Percentiles rank a stretch among this genome's conserved stretches.
phyloP scores from a whole-genome alignment of 2,329 filamentous ascomycete species.

The Fusarium haematococcum region DNA sequence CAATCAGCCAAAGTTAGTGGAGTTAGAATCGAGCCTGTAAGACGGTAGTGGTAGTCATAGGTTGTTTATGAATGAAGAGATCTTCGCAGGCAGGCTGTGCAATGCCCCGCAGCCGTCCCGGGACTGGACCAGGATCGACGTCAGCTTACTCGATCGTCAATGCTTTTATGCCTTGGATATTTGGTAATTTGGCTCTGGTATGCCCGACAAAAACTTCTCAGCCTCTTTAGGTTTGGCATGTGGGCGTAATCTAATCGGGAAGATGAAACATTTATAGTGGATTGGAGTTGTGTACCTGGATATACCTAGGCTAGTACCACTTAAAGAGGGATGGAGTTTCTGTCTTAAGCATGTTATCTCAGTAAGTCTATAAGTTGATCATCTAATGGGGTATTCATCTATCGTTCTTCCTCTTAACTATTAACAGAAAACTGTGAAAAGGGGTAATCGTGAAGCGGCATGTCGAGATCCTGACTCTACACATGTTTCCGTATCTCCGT shows the following conservation, averaged over 20 bases:
- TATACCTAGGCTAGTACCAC: background rate
- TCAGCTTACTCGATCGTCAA: background rate
- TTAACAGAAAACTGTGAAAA: background rate
- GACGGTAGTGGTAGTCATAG: background rate
- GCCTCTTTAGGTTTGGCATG: background rate
- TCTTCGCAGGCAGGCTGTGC: background rate
- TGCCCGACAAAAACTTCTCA: background rate
- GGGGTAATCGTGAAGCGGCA: background rate
- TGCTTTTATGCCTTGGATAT: background rate
- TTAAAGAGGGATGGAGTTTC: background rate
- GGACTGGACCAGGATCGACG: background rate
- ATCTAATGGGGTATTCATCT: background rate
- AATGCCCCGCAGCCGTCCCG: background rate
- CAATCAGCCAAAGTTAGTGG: background rate
- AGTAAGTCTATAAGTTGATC: background rate
- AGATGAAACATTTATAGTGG: background rate
- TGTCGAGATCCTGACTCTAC: background rate
- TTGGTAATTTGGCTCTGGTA: background rate
- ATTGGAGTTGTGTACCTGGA: background rate
- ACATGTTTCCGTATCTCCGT: conserved; percentile 13
- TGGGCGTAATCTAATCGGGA: no score
- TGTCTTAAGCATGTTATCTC: background rate
- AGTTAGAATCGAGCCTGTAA: background rate
- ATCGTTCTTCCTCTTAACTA: background rate
- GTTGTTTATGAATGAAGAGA: background rate